Conservation (phyloP, 164 flowering plant genomes). For the Magnolia kwangsiensis region DNA sequence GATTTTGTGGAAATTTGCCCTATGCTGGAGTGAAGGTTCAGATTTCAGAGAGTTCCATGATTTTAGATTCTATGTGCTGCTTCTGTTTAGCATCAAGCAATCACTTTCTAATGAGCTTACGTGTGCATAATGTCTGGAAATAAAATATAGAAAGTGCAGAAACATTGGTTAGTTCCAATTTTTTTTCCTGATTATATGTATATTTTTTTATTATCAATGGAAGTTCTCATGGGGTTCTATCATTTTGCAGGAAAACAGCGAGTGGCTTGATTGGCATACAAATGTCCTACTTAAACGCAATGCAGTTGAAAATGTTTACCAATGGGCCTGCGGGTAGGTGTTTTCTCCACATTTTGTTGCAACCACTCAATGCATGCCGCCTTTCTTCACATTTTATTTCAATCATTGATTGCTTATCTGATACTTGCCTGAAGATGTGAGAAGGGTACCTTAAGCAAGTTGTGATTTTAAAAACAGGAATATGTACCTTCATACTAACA, state of each 20-base stretch:
- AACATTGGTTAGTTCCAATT: too few species aligned
- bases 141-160: too few species aligned
- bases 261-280: constrained; percentile 80
- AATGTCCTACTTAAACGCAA: constrained; percentile 72
- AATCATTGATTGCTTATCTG: neutral
- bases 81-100: neutral
- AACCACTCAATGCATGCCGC: neutral
- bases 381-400: neutral
- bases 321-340: constrained; percentile 96
- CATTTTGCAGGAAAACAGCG: constrained; percentile 58
- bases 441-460: neutral
- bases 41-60: too few species aligned
- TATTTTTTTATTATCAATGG: too few species aligned
- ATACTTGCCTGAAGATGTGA: neutral
- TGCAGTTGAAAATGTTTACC: constrained; percentile 73
- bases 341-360: neutral
- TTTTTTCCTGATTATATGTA: too few species aligned
- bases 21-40: neutral
- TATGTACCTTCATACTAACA: neutral
- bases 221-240: neutral
- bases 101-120: too few species aligned
- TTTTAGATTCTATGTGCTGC: neutral
- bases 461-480: neutral
- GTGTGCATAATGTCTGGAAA: too few species aligned
- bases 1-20: neutral